A percentile compares a stretch with the other conserved stretches of the same genome.
phyloP scores from a whole-genome alignment of 192 early-diverging fungal species.

The Coemansia sp. region DNA sequence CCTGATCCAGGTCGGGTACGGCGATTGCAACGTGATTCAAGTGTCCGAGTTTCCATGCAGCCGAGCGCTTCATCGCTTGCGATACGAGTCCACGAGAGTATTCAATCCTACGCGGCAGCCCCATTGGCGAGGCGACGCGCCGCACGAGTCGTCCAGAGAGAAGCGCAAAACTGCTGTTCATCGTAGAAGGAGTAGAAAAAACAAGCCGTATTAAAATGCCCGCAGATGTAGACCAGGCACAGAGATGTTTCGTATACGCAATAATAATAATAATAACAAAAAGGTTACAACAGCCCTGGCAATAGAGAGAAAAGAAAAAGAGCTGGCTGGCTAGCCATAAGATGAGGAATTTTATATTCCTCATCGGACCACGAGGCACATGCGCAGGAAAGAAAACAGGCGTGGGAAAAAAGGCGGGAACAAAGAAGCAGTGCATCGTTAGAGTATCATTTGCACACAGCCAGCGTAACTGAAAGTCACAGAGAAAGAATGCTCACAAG shows the following conservation, averaged over 20 bases:
- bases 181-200: neutral
- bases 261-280: no score
- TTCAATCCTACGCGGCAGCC: neutral
- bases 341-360: no score
- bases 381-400: neutral
- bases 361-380: no score
- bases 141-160: constrained; percentile 1
- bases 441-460: no score
- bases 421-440: no score
- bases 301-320: no score
- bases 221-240: no score
- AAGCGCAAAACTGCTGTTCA: neutral
- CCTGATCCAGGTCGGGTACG: constrained; percentile 71
- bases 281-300: no score
- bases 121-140: neutral
- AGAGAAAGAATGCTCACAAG: neutral
- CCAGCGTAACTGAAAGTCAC: neutral
- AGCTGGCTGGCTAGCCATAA: neutral
- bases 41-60: constrained; percentile 69
- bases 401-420: neutral
- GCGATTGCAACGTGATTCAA: constrained; percentile 86
- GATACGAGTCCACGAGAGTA: constrained; percentile 18
- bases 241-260: no score
- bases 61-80: constrained; percentile 18
- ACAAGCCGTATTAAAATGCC: neutral